Evolutionary conservation across 2,329 filamentous ascomycete genomes (phyloP).

Genomic region (Colletotrichum paranaense): DNA sequence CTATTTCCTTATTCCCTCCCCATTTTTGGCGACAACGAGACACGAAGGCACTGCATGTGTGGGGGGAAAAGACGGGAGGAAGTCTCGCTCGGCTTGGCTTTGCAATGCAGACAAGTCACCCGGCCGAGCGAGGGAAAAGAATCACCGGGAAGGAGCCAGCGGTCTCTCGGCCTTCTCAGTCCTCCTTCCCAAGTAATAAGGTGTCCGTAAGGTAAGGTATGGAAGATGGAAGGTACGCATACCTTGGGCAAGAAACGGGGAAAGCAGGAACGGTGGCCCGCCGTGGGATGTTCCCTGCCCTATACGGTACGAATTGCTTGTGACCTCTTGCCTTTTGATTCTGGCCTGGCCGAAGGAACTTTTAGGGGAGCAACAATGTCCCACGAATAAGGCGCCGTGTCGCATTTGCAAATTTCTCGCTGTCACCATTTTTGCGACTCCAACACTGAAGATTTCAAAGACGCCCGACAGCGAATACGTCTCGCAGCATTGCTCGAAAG

Average conservation of each 20-base stretch:
- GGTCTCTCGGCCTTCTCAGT: background rate
- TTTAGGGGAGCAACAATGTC: background rate
- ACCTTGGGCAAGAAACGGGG: constrained; percentile 3
- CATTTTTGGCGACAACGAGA: constrained; percentile 7
- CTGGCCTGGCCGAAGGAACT: too few species aligned
- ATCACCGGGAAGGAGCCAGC: background rate
- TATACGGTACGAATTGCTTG: background rate
- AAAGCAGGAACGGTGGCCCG: constrained; percentile 15
- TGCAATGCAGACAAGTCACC: background rate
- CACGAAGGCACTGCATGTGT: constrained; percentile 14
- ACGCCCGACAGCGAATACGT: background rate
- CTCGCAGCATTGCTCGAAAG: background rate
- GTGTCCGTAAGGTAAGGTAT: too few species aligned
- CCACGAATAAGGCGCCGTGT: constrained; percentile 20
- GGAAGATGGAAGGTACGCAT: too few species aligned
- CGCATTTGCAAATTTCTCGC: background rate
- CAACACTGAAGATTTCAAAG: background rate
- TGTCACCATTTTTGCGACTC: background rate
- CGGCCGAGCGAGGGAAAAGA: background rate
- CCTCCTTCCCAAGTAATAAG: background rate
- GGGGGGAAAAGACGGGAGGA: constrained; percentile 12
- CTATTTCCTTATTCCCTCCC: background rate
- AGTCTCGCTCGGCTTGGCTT: constrained; percentile 15
- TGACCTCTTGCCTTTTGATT: background rate
- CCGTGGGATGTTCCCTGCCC: constrained; percentile 18